Percentiles rank a stretch among this genome's conserved stretches.
Conservation (phyloP, 1,284 basidiomycete species). For the Laetiporus sulphureus region DNA sequence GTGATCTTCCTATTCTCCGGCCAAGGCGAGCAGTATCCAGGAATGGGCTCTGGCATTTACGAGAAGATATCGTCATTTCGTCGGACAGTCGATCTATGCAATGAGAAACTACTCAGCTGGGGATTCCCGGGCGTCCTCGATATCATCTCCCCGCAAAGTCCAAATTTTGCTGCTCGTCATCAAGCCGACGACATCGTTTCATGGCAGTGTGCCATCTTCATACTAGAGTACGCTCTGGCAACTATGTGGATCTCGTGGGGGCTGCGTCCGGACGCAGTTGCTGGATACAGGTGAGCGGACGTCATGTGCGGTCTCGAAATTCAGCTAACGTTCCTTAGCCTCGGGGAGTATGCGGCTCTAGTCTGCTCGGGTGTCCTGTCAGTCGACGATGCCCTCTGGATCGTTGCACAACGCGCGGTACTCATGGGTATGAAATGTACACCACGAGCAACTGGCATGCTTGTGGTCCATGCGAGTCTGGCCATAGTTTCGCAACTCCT, state of each 20-base stretch:
- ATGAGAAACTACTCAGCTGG: constrained; percentile 37
- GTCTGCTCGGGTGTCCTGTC: constrained; percentile 49
- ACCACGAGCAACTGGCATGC: constrained; percentile 46
- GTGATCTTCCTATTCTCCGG: constrained; percentile 66
- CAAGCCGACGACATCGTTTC: constrained; percentile 33
- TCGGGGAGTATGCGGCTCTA: constrained; percentile 68
- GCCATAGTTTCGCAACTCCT: constrained; percentile 32
- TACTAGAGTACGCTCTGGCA: constrained; percentile 54
- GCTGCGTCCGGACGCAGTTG: constrained; percentile 44
- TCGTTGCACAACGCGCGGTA: constrained; percentile 53
- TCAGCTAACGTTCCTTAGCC: constrained; percentile 28
- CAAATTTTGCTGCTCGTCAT: constrained; percentile 15
- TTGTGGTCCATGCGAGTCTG: constrained; percentile 40
- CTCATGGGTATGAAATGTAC: constrained; percentile 46
- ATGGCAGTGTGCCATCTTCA: constrained; percentile 49
- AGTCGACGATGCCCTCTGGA: constrained; percentile 45
- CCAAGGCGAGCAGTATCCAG: constrained; percentile 59
- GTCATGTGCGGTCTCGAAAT: background rate
- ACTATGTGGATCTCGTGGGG: constrained; percentile 64
- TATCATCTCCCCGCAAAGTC: constrained; percentile 31
- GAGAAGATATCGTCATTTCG: constrained; percentile 38
- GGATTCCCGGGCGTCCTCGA: constrained; percentile 46
- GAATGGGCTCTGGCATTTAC: constrained; percentile 58
- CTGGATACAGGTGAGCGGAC: constrained; percentile 58
- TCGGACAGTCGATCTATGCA: constrained; percentile 47